phyloP scores from a whole-genome alignment of 768 basidiomycete genomes.

The Collybia nuda region DNA sequence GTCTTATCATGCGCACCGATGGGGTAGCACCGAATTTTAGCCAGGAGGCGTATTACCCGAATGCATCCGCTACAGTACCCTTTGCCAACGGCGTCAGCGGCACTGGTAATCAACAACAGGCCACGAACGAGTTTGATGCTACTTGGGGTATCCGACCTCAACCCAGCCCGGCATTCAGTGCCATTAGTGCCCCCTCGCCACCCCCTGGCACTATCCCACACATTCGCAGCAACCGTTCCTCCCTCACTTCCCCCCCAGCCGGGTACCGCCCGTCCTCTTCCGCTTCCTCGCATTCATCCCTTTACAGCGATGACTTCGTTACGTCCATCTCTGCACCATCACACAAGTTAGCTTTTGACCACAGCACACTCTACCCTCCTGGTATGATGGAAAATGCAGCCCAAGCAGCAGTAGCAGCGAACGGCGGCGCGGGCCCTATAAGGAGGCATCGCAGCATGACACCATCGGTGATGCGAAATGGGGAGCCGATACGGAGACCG shows the following conservation, averaged over 20 bases:
- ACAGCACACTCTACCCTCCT: conserved; percentile 47
- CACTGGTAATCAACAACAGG: conserved; percentile 5
- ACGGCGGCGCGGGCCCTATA: conserved; percentile 53
- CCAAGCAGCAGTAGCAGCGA: conserved; percentile 14
- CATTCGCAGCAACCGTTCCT: conserved; percentile 25
- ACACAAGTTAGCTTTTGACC: conserved; percentile 68
- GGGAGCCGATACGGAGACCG: conserved; percentile 49
- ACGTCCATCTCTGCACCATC: conserved; percentile 67
- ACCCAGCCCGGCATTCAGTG: conserved; percentile 41
- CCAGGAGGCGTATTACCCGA: conserved; percentile 14
- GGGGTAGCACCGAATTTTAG: conserved; percentile 21
- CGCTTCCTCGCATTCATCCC: conserved; percentile 24
- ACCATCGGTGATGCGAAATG: conserved; percentile 56
- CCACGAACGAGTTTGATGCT: conserved; percentile 6
- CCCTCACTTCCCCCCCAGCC: conserved; percentile 23
- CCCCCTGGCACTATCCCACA: conserved; percentile 25
- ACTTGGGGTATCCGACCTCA: conserved; percentile 40
- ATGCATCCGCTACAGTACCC: not conserved
- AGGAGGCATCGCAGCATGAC: conserved; percentile 78
- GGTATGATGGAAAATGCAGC: conserved; percentile 32
- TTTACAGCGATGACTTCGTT: conserved; percentile 36
- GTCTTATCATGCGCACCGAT: conserved; percentile 36
- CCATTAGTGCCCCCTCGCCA: conserved; percentile 37
- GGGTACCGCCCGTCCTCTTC: conserved; percentile 27
- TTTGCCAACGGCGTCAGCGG: conserved; percentile 1